A percentile compares a stretch with the other conserved stretches of the same genome.
Evolutionary conservation across 106 monocot species (phyloP).

Genomic region (Platanthera guangdongensis): DNA sequence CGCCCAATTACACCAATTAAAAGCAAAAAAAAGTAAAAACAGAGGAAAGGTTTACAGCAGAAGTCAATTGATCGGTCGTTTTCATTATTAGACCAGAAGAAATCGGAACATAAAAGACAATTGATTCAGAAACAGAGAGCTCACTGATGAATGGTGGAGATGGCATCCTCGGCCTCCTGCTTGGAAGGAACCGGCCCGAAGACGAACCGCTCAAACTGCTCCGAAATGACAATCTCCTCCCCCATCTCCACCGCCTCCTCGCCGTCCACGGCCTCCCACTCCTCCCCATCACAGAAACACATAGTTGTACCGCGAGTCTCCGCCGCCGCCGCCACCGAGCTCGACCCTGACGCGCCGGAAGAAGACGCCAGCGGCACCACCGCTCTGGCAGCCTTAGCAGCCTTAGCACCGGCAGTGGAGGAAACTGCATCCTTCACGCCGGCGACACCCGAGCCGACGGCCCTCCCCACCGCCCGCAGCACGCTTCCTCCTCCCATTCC

Average conservation of each 20-base stretch:
- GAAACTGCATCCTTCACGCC: background rate
- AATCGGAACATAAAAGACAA: background rate
- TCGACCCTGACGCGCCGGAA: background rate
- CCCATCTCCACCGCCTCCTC: conserved; percentile 11
- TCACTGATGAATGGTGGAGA: conserved; percentile 12
- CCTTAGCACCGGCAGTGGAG: background rate
- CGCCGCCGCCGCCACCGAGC: conserved; percentile 5
- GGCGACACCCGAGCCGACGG: conserved; percentile 3
- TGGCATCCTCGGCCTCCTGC: conserved; percentile 21
- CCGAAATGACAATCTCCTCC: background rate
- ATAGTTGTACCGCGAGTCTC: background rate
- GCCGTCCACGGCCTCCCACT: conserved; percentile 23
- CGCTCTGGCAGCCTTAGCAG: background rate
- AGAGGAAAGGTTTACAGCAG: too few species aligned
- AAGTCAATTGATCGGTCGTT: too few species aligned
- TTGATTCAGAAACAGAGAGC: background rate
- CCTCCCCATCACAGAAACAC: conserved; percentile 24
- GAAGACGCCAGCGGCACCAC: conserved; percentile 2
- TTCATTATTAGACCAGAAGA: too few species aligned
- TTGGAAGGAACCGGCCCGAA: conserved; percentile 10
- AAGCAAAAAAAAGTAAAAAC: too few species aligned
- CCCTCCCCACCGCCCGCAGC: conserved; percentile 22
- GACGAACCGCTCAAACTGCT: conserved; percentile 16
- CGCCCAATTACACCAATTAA: too few species aligned
- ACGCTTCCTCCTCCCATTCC: conserved; percentile 33